A percentile compares a stretch with the other conserved stretches of the same genome.
Conservation (phyloP, 352 stramenopile species). For the Phytopythium helicoides region DNA sequence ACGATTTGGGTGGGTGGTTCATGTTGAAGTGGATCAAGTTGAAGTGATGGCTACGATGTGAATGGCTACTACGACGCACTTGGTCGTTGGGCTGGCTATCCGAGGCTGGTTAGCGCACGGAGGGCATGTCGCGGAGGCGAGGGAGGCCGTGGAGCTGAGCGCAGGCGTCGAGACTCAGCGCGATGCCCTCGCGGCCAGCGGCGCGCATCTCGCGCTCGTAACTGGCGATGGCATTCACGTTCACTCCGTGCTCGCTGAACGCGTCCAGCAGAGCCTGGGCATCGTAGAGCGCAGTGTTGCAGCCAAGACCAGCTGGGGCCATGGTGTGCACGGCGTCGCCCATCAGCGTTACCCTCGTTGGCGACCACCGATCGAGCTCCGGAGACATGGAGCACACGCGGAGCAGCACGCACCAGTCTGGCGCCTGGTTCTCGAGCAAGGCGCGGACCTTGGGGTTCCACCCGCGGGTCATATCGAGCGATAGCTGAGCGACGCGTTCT, state of each 20-base stretch:
- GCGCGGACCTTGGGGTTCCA: constrained; percentile 46
- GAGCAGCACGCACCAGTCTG: constrained; percentile 56
- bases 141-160: constrained; percentile 50
- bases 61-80: no score
- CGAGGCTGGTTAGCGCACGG: constrained; percentile 1
- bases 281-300: constrained; percentile 54
- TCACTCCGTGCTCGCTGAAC: constrained; percentile 43
- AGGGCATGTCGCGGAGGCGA: constrained; percentile 35
- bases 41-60: no score
- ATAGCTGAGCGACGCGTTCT: constrained; percentile 38
- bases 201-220: constrained; percentile 59
- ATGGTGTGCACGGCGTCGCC: constrained; percentile 68
- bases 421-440: constrained; percentile 38
- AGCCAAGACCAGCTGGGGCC: constrained; percentile 49
- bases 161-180: constrained; percentile 37
- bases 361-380: constrained; percentile 38
- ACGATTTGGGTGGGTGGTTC: no score
- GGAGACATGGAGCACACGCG: constrained; percentile 62
- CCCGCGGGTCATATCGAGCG: constrained; percentile 44
- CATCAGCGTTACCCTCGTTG: constrained; percentile 47
- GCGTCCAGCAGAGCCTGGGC: constrained; percentile 41
- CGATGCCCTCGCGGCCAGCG: constrained; percentile 38
- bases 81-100: no score
- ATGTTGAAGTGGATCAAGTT: no score
- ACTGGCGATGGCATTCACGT: constrained; percentile 36